These are phyloP conservation scores for Colletotrichum sp. DNA, from an alignment of 2,329 filamentous ascomycete species.

Conservation along the genomic window DNA sequence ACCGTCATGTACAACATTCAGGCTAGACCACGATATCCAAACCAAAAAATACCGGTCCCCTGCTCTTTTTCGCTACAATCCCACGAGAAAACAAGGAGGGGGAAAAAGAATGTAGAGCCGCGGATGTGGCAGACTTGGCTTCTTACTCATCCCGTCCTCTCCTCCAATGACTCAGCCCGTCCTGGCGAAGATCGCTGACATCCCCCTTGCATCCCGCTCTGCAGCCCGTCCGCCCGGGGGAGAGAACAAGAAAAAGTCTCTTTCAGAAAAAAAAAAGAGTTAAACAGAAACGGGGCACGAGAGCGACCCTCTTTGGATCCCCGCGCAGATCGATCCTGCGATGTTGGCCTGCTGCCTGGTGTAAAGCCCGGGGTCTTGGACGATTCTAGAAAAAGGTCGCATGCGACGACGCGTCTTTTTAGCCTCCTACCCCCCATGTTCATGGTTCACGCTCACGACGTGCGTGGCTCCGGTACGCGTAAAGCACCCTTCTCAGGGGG, in stretches of 20 bases:
- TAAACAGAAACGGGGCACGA: background rate
- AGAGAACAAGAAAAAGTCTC: background rate
- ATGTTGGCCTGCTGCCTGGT: background rate
- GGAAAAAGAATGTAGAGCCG: background rate
- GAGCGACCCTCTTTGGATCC: background rate
- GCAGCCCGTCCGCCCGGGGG: background rate
- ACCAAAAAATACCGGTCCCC: background rate
- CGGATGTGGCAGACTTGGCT: background rate
- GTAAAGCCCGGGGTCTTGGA: background rate
- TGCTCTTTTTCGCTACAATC: background rate
- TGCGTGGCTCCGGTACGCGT: background rate
- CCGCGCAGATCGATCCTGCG: background rate
- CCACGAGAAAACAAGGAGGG: background rate
- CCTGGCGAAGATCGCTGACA: background rate
- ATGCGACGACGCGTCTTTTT: conserved; percentile 13
- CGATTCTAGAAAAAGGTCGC: background rate
- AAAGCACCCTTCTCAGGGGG: conserved; percentile 10
- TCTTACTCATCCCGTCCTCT: background rate
- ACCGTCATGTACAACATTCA: background rate
- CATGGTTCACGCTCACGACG: background rate
- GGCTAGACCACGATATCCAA: background rate
- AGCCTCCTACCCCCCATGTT: background rate
- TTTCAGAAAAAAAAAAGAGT: no score
- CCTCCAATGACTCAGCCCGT: background rate
- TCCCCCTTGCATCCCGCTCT: background rate